These are phyloP conservation scores for Tricholoma hemisulphureum DNA, from an alignment of 768 basidiomycete species.

Conservation along the genomic window DNA sequence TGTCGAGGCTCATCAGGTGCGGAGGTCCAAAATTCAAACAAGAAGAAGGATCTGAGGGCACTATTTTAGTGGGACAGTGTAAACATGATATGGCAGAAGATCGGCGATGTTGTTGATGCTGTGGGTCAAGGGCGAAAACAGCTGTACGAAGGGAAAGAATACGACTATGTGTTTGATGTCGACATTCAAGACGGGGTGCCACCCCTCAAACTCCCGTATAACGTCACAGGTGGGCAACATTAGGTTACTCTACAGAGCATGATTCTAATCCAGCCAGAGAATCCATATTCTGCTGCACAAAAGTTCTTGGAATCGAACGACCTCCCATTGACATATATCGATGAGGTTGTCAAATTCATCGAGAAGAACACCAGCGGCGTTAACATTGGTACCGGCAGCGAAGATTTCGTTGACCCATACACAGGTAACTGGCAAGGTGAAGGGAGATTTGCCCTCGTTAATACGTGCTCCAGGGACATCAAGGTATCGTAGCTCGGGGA, in stretches of 20 bases:
- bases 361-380: conserved; percentile 86
- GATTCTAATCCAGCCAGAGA: conserved; percentile 52
- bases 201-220: conserved; percentile 92
- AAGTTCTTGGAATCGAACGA: conserved; percentile 83
- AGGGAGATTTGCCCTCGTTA: conserved; percentile 2
- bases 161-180: conserved; percentile 99
- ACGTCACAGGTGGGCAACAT: conserved; percentile 64
- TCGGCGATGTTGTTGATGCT: conserved; percentile 95
- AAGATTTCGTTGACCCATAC: conserved; percentile 81
- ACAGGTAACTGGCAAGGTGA: conserved; percentile 55
- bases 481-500: conserved; percentile 51
- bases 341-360: conserved; percentile 91
- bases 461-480: conserved; percentile 48
- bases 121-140: conserved; percentile 89
- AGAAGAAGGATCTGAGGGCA: conserved; percentile 1
- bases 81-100: conserved; percentile 78
- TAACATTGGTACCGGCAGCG: conserved; percentile 56
- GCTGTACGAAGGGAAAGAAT: conserved; percentile 90
- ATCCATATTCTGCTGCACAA: conserved; percentile 87
- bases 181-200: conserved; percentile 93
- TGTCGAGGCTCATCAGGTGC: conserved; percentile 90
- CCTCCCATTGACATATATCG: conserved; percentile 76
- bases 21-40: conserved; percentile 13
- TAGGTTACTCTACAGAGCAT: neutral
- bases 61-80: conserved; percentile 75